Percentiles rank a stretch among this genome's conserved stretches.
These are phyloP conservation scores for Erysimum cheiri DNA, from an alignment of 441 rosid genomes.

Conservation along the genomic window DNA sequence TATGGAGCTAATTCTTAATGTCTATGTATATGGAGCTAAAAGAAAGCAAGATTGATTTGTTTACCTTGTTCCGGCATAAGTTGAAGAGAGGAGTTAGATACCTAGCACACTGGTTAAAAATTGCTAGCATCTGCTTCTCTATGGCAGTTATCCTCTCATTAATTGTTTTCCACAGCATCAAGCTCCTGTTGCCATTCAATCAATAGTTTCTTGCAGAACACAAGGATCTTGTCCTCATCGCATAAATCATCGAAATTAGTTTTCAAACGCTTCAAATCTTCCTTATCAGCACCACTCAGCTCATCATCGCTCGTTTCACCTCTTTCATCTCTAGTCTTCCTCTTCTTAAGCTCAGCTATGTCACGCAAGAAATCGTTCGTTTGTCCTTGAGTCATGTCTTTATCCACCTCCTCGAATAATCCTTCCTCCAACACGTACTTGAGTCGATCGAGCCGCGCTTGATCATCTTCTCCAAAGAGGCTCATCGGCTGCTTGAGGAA, in stretches of 20 bases:
- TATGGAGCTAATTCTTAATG: constrained; percentile 3
- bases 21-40: no score
- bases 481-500: constrained; percentile 84
- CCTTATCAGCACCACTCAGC: constrained; percentile 69
- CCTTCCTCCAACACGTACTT: constrained; percentile 78
- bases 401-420: constrained; percentile 73
- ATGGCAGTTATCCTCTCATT: constrained; percentile 80
- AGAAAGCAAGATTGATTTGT: constrained; percentile 18
- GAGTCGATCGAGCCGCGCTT: constrained; percentile 73
- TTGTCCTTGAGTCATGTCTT: constrained; percentile 81
- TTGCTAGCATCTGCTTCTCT: constrained; percentile 81
- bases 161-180: constrained; percentile 65
- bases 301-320: no score
- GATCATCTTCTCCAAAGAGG: constrained; percentile 84
- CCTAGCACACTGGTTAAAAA: constrained; percentile 87
- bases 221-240: constrained; percentile 30
- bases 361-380: constrained; percentile 85
- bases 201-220: no score
- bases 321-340: no score
- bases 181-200: constrained; percentile 53
- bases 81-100: constrained; percentile 81
- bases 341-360: constrained; percentile 76
- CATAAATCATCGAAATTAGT: constrained; percentile 77
- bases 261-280: constrained; percentile 69
- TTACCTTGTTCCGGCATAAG: constrained; percentile 89